Evolutionary conservation across 2,329 filamentous ascomycete species (phyloP).

Genomic region (Fulvia fulva): DNA sequence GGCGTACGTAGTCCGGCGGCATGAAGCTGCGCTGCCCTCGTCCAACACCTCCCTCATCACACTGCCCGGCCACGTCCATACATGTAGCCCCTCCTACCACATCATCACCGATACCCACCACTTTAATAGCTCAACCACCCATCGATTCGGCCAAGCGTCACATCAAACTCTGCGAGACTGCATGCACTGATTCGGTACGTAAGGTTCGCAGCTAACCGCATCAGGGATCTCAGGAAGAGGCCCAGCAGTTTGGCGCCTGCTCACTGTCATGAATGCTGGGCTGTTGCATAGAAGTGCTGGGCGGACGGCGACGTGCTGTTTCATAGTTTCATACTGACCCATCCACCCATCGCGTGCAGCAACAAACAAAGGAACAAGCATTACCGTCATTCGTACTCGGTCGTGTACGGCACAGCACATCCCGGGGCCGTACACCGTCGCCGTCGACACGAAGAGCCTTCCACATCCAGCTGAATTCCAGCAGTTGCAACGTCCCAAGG

Average conservation of each 20-base stretch:
- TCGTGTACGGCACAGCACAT: neutral
- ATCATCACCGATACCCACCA: neutral
- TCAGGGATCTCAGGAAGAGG: neutral
- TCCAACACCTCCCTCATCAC: neutral
- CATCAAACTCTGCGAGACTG: neutral
- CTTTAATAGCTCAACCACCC: neutral
- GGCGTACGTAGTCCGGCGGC: neutral
- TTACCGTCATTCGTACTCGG: neutral
- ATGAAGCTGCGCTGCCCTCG: neutral
- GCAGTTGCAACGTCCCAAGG: neutral
- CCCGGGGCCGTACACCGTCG: neutral
- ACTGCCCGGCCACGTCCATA: neutral
- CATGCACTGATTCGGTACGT: neutral
- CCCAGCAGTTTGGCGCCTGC: neutral
- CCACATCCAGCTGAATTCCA: neutral
- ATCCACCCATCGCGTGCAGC: neutral
- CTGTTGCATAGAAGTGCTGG: neutral
- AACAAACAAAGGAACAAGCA: neutral
- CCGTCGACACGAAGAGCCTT: neutral
- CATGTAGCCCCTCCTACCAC: neutral
- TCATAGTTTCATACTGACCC: too few relatives aligned
- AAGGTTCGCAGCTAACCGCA: conserved; percentile 1
- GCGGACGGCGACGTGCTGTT: neutral
- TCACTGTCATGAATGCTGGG: neutral
- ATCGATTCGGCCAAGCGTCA: neutral